Base-by-base conservation (phyloP, 208 protist species). In the Trichomonas tenax region DNA sequence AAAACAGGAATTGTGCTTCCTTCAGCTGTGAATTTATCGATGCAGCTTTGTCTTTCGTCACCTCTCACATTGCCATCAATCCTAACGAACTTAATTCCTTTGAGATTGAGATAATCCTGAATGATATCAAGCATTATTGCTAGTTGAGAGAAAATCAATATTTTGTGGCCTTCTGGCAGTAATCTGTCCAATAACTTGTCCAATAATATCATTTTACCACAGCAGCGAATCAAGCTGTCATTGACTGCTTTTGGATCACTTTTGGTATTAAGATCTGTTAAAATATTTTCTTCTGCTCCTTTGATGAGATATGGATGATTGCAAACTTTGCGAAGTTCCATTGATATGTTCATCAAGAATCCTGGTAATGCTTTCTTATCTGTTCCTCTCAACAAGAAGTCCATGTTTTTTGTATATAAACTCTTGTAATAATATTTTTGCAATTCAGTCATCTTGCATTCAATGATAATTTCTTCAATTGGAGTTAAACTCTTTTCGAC, bases 141-240 rank as follows among this genome's bases (percentile, higher is more conserved):
- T 97, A 99, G 99, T 97, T 99, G 99, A 15, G 98, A 99, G 97
- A 99, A 99, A 88, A 99, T 99, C 41, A 99, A 98, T 10, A 99
- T 99, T 93, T 99, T 98, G 96, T 98, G 98, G 40, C 98, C 98
- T 86, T 98, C 63, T 26, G 31, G 82, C 90, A 98, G 96, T 21
- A 99, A 96, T 46, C 88, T 96, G 21, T 72, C 11, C 0, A 98
- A 96, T 4, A 98, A 89, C 96, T 97, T 97, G 23, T 99, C 98
- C 0, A 99, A 97, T 15, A 99, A 96, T 10, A 98, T 96, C 82
- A 99, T 96, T 97, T 99, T 99, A 23, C 98, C 98, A 15, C 41
- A 96, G 6, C 48, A n/a, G 88, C 96, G 0, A 34, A 97, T 96
- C 1, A 97, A 46, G 17, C 31, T 38, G 2, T 97, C 45, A 17